phyloP scores from a whole-genome alignment of 2,329 filamentous ascomycete genomes.

The Chalara sp. region DNA sequence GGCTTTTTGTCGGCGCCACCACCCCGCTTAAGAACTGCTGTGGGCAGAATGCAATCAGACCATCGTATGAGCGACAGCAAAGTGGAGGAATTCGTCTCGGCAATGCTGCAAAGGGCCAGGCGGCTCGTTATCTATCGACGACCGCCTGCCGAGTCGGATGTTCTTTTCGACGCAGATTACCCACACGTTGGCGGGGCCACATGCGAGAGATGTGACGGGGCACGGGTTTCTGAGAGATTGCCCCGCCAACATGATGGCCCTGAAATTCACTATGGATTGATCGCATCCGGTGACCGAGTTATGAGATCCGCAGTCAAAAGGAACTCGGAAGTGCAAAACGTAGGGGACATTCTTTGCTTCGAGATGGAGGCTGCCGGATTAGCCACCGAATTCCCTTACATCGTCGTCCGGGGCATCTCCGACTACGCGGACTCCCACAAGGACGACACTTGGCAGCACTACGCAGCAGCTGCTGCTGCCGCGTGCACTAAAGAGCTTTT shows the following conservation, averaged over 20 bases:
- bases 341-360: too few relatives aligned
- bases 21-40: conserved; percentile 11
- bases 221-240: background rate
- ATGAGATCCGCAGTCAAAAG: conserved; percentile 20
- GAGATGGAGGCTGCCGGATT: too few relatives aligned
- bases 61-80: background rate
- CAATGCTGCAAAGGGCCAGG: background rate
- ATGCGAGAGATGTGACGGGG: background rate
- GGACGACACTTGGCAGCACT: too few relatives aligned
- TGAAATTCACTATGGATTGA: conserved; percentile 12
- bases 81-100: background rate
- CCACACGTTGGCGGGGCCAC: background rate
- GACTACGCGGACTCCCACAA: too few relatives aligned
- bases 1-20: conserved; percentile 7
- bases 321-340: conserved; percentile 4
- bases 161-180: background rate
- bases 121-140: background rate
- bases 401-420: too few relatives aligned
- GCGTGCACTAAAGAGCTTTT: too few relatives aligned
- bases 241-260: background rate
- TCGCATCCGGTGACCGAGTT: conserved; percentile 26
- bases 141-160: background rate
- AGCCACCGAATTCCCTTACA: too few relatives aligned
- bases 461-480: too few relatives aligned
- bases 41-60: conserved; percentile 13